Evolutionary conservation across 2,329 filamentous ascomycete genomes (phyloP).

Genomic region (Neonectria neomacrospora): DNA sequence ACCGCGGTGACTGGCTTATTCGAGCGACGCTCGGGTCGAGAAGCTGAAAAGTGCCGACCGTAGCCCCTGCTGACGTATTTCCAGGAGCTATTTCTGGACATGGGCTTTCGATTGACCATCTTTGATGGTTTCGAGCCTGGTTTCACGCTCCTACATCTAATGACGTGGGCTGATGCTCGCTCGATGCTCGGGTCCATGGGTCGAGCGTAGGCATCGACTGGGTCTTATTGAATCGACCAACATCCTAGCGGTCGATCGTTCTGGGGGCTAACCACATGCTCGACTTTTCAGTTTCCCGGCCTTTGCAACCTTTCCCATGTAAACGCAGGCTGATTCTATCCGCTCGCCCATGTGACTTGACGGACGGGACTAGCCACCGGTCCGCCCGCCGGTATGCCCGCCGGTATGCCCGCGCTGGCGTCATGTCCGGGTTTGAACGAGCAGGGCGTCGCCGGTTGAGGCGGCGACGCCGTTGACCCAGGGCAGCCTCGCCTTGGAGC

Average conservation of each 20-base stretch:
- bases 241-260: slow-evolving; percentile 36
- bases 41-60: not conserved
- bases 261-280: not conserved
- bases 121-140: not conserved
- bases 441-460: not conserved
- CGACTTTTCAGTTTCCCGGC: not conserved
- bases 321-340: slow-evolving; percentile 11
- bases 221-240: slow-evolving; percentile 7
- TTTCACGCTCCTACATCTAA: not conserved
- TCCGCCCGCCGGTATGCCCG: slow-evolving; percentile 7
- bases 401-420: slow-evolving; percentile 8
- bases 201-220: not conserved
- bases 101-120: not conserved
- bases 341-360: slow-evolving; percentile 34
- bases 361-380: slow-evolving; percentile 26
- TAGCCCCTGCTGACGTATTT: not conserved
- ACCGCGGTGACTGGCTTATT: not conserved
- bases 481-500: not conserved
- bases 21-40: not conserved
- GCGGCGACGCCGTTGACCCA: not conserved
- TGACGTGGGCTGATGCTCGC: not conserved
- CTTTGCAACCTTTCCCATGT: not conserved
- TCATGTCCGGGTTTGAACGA: not conserved
- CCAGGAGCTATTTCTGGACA: not conserved
- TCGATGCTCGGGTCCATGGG: not conserved